Base-by-base conservation (phyloP, 106 monocot species). In the Acanthochlamys bracteata region DNA sequence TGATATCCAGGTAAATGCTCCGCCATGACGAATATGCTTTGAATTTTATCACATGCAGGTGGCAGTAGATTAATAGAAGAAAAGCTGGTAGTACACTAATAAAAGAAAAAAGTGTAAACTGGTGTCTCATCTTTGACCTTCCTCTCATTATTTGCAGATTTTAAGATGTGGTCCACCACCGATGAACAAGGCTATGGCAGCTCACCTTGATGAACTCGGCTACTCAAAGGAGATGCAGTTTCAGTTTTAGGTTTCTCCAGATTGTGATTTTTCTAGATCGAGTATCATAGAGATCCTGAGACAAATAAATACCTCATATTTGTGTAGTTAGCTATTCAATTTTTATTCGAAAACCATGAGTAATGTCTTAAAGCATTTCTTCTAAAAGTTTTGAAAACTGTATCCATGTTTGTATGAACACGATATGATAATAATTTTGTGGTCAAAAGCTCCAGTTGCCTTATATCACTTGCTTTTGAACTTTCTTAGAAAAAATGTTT, bases 161-260 rank as follows among this genome's bases (percentile, higher is more conserved):
- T 59, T 89, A 64, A 72, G 84, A 66, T 89, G 89, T 24, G 89
- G 89, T 14, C 89, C 89, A 26, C 84, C 93, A 70, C 88, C 93
- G 40, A 93, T 93, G 93, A 93, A 93, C 84, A 93, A 93, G 75
- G 93, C 93, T 42, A 93, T 93, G 84, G 88, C 78, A 55, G 82
- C 82, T 0, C 82, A 88, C 61, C 82, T 93, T 16, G 93, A 93
- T 56, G 88, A 80, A 7, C 71, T 93, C 16, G 93, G 93, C 17
- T 93, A 93, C 78, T 68, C 88, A 22, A 88, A 85, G 69, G 88
- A 93, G 73, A 93, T 93, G 88, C 93, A 88, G 52, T 93, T 93
- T 75, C 93, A 93, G 75, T 88, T 93, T 71, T 93, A 78, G 64
- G 20, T 40, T 40, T 41, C n/a, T 17, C 40, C 4, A 16, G n/a